Conservation (phyloP, 1,284 basidiomycete genomes). For the Peniophora sp. region DNA sequence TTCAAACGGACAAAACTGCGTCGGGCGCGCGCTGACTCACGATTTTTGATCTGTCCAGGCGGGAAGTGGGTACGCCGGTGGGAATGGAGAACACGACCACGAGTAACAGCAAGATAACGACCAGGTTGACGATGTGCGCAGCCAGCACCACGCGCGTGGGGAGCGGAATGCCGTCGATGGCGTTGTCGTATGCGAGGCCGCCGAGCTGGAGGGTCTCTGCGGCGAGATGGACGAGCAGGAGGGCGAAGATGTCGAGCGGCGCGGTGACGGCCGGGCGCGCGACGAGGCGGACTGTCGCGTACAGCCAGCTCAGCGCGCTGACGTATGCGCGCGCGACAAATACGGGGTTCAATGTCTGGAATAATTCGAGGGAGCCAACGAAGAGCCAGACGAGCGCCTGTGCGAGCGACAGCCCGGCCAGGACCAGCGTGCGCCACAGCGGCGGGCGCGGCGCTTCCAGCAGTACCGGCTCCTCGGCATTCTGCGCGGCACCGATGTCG, state of each 20-base stretch:
- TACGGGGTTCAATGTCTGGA: constrained; percentile 20
- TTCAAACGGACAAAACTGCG: no score
- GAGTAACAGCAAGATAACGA: constrained; percentile 31
- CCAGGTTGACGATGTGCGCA: constrained; percentile 33
- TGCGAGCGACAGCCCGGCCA: constrained; percentile 40
- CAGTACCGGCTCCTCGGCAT: constrained; percentile 14
- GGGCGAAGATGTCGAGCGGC: constrained; percentile 43
- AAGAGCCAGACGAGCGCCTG: constrained; percentile 45
- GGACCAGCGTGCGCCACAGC: constrained; percentile 48
- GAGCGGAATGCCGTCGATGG: constrained; percentile 27
- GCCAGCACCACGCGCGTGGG: constrained; percentile 24
- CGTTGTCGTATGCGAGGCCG: constrained; percentile 39
- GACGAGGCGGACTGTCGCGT: constrained; percentile 37
- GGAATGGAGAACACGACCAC: constrained; percentile 47
- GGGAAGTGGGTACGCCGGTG: constrained; percentile 41
- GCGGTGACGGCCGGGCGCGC: constrained; percentile 33
- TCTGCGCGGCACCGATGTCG: constrained; percentile 15
- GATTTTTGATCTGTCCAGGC: constrained; percentile 40
- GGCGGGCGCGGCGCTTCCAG: constrained; percentile 21
- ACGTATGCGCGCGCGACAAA: constrained; percentile 28
- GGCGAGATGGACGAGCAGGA: constrained; percentile 38
- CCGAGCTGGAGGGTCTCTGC: constrained; percentile 36
- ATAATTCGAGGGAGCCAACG: constrained; percentile 34
- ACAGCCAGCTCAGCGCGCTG: constrained; percentile 47
- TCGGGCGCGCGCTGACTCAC: constrained; percentile 25